Conservation (phyloP, 441 rosid genomes). For the Brassica hybrid region DNA sequence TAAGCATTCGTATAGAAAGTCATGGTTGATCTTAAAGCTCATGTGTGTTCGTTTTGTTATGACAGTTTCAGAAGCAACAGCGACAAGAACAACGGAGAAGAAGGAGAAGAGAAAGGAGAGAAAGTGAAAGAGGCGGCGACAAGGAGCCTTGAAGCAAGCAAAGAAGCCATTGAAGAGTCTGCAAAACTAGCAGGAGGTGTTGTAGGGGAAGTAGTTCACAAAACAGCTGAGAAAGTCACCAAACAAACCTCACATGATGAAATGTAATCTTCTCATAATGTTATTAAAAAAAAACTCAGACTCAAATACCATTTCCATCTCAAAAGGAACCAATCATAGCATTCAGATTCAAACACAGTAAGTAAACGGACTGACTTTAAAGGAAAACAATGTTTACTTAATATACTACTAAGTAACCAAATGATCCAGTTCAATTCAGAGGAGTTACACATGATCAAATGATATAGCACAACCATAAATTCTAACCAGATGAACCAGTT, state of each 20-base stretch:
- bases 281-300: too few relatives aligned
- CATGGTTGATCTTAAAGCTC: background rate
- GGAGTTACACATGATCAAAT: too few relatives aligned
- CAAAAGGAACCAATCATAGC: conserved; percentile 22
- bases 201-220: conserved; percentile 49
- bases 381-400: too few relatives aligned
- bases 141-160: conserved; percentile 51
- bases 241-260: conserved; percentile 40
- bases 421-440: too few relatives aligned
- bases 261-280: conserved; percentile 4
- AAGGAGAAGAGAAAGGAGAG: conserved; percentile 32
- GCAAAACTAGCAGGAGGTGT: conserved; percentile 53
- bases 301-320: conserved; percentile 10
- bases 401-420: too few relatives aligned
- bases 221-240: conserved; percentile 53
- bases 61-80: conserved; percentile 55
- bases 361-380: too few relatives aligned
- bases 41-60: background rate
- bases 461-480: too few relatives aligned
- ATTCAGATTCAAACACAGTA: background rate
- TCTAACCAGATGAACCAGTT: too few relatives aligned
- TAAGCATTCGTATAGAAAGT: background rate
- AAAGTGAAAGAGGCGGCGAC: conserved; percentile 55
- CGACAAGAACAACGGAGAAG: background rate
- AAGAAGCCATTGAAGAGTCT: conserved; percentile 52